Conservation (phyloP, 2,329 filamentous ascomycete genomes). For the Clonostachys sp. region DNA sequence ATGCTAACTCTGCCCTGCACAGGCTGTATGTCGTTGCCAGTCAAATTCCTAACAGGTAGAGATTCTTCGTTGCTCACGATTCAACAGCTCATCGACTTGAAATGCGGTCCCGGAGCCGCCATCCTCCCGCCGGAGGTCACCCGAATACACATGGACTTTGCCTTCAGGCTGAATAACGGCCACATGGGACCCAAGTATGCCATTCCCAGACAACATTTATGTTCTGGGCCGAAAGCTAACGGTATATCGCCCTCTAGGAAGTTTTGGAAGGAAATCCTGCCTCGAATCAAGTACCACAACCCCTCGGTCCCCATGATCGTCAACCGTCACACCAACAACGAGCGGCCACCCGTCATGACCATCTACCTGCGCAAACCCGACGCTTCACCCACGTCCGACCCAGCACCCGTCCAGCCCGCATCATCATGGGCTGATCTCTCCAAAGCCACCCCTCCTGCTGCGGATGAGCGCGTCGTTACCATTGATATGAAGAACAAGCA, state of each 20-base stretch:
- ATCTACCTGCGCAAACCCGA: conserved; percentile 53
- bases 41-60: not conserved
- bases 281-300: conserved; percentile 91
- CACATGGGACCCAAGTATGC: conserved; percentile 70
- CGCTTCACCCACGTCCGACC: conserved; percentile 1
- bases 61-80: conserved; percentile 3
- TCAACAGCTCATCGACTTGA: conserved; percentile 65
- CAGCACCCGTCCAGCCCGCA: conserved; percentile 28
- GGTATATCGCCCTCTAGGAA: conserved; percentile 47
- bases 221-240: not conserved
- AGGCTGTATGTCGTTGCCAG: conserved; percentile 4
- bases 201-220: conserved; percentile 14
- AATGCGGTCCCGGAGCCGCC: conserved; percentile 78
- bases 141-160: conserved; percentile 72
- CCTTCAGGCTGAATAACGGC: conserved; percentile 54
- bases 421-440: conserved; percentile 43
- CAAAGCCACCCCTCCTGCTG: conserved; percentile 40
- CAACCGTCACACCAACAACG: conserved; percentile 58
- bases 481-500: conserved; percentile 62
- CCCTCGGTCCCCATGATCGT: conserved; percentile 79
- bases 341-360: conserved; percentile 55
- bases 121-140: conserved; percentile 73
- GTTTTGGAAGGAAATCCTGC: conserved; percentile 83
- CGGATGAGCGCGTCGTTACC: conserved; percentile 43
- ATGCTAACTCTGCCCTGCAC: not conserved